These are phyloP conservation scores for Oenanthe javanica DNA, from an alignment of 140 eudicot genomes.

Conservation along the genomic window DNA sequence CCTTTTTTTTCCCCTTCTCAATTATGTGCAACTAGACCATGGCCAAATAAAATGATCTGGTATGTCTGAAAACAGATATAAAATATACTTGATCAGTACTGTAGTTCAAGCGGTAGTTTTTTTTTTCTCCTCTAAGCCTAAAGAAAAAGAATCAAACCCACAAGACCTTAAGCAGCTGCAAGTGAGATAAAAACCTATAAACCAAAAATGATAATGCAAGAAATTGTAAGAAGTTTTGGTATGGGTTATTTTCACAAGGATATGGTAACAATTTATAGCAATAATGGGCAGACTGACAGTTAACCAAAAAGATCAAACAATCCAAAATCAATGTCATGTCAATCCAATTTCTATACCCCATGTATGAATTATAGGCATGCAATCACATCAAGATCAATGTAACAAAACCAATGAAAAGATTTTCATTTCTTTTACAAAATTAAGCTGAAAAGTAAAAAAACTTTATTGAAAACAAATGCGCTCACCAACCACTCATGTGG, in stretches of 20 bases:
- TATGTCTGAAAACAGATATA: neutral
- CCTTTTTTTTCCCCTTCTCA: conserved; percentile 12
- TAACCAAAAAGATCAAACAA: conserved; percentile 20
- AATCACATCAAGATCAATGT: no score
- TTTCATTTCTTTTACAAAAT: no score
- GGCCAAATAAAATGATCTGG: neutral
- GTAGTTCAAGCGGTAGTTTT: neutral
- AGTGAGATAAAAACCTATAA: neutral
- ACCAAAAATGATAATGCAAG: neutral
- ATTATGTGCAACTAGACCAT: neutral
- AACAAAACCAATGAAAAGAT: no score
- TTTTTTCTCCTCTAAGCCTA: neutral
- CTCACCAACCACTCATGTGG: no score
- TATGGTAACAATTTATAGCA: neutral
- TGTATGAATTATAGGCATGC: no score
- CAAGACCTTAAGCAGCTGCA: neutral
- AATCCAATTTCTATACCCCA: no score
- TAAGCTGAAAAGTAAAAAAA: no score
- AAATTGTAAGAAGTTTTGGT: neutral
- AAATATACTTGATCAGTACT: neutral
- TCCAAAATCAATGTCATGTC: conserved; percentile 5
- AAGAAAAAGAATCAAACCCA: neutral
- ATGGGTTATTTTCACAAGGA: neutral
- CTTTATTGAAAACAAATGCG: no score
- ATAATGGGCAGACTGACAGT: conserved; percentile 15